Base-by-base conservation (phyloP, 306 rosid species). In the Herpetospermum pedunculosum region DNA sequence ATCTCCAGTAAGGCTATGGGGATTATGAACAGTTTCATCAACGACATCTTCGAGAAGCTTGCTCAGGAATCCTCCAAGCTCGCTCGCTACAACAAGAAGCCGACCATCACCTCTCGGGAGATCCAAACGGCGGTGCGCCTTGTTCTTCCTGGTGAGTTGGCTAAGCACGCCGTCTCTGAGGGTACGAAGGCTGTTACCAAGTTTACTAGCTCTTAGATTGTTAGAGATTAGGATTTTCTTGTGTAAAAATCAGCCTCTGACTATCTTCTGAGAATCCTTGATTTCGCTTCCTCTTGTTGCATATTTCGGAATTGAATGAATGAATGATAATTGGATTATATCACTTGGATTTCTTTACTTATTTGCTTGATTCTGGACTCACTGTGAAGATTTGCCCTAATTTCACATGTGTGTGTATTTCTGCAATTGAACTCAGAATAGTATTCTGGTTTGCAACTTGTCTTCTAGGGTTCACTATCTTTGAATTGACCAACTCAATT, bases 151-250 rank as follows among this genome's bases (percentile, higher is more conserved):
- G 88, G 88, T 9, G 90, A 86, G 57, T 85, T 88, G 8, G 88
- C 87, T 0, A 88, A 86, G 77, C 93, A 88, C 25, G 88, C 88
- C 3, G 90, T 88, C 28, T 88, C 93, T 30, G 92, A 88, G 75
- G 88, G 87, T 0, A 88, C 90, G 0, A 88, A 88, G 80, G 90
- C 87, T 3, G 92, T 84, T 1, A 88, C 90, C 6, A 88, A 84
- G 74, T 86, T 86, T 34, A 86, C 90, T 8, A 86, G 87, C 5
- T 79, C 90, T 59, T 88, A 80, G 81, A 25, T 40, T 41, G 2
- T 11, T 4, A 23, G 21, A 21, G 2, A 12, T 12, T 64, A 64
- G 48, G 49, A 11, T 0, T 37, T 64, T 37, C 9, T 19, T 0
- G 28, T 37, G 48, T 37, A 64, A 64, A 64, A 37, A 10, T 14